A percentile compares a stretch with the other conserved stretches of the same genome.
Evolutionary conservation across 2,329 filamentous ascomycete genomes (phyloP).

Genomic region (Pezicula carpinea): DNA sequence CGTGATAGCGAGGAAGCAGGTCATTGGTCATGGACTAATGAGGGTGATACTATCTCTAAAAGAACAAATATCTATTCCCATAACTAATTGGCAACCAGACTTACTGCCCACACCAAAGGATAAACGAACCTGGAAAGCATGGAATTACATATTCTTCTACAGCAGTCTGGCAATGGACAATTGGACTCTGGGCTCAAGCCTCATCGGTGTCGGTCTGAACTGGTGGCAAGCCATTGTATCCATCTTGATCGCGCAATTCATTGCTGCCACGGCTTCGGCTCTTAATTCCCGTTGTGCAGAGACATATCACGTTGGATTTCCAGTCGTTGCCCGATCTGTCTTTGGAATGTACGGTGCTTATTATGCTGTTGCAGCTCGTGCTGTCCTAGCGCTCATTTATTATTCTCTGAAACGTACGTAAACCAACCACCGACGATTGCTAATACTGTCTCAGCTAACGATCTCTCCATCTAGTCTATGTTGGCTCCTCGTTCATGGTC

Average conservation of each 20-base stretch:
- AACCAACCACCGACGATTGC: neutral
- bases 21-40: slow-evolving; percentile 6
- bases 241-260: slow-evolving; percentile 34
- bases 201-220: slow-evolving; percentile 43
- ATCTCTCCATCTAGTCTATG: slow-evolving; percentile 18
- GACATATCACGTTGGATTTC: slow-evolving; percentile 33
- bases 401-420: slow-evolving; percentile 61
- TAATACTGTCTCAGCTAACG: neutral
- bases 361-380: slow-evolving; percentile 30
- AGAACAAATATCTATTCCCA: slow-evolving; percentile 23
- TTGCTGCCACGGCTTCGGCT: slow-evolving; percentile 33
- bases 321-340: slow-evolving; percentile 11
- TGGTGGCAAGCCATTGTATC: slow-evolving; percentile 36
- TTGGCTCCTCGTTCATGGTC: slow-evolving; percentile 22
- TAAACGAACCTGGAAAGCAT: neutral
- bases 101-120: neutral
- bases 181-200: slow-evolving; percentile 45
- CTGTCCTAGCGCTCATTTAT: slow-evolving; percentile 42
- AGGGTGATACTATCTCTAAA: neutral
- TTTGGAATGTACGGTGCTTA: slow-evolving; percentile 38
- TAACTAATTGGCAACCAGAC: neutral
- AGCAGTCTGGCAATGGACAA: slow-evolving; percentile 28
- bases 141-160: slow-evolving; percentile 2
- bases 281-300: slow-evolving; percentile 35
- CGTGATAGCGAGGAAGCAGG: neutral